Evolutionary conservation across 345 rosid genomes (phyloP), one percentile per base, ranked within the genome.

Genomic region (Eucalyptus polyanthemos): DNA sequence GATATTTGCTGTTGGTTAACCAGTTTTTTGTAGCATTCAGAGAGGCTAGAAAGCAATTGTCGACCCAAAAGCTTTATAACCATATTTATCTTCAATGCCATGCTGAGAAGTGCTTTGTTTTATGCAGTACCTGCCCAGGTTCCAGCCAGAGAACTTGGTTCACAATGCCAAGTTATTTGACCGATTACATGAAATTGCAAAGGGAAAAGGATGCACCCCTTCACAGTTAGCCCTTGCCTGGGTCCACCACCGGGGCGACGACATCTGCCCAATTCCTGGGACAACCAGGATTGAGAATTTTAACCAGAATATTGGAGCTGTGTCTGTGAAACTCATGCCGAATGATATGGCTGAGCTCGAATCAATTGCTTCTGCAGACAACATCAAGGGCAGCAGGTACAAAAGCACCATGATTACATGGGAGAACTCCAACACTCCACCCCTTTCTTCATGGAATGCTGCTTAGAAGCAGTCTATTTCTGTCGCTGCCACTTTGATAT

Each of bases 321-420:
- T 95, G 89, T 93, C 94, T 2, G 92, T 96, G 80, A 95, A 94
- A 83, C 92, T 96, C 56, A 91, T 94, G 54, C 91, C 87, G 3
- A 94, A 96, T 87, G 95, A 96, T 88, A 94, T 94, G 93, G 89
- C 93, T 62, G 94, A 96, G 89, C 94, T 95, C 3, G 96, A 96
- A 90, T 86, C 90, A 62, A 94, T 94, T 87, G 95, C 93, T 50
- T 89, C 91, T 22, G 89, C 90, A 0, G 93, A 90, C 65, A 89
- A 87, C 3, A 92, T 94, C 54, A 95, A 95, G 87, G 95, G 96
- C 11, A 94, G 93, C n/a, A 88, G 96, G 88, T 95, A 92, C 85
- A 25, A 10, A 7, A n/a, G n/a, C 14, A 31, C 8, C 47, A 2
- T 87, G 14, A 3, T 80, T 27, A 95, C 97, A 19, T 93, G 89